phyloP scores from a whole-genome alignment of 2,329 filamentous ascomycete species.

The Ilyonectria sp. region DNA sequence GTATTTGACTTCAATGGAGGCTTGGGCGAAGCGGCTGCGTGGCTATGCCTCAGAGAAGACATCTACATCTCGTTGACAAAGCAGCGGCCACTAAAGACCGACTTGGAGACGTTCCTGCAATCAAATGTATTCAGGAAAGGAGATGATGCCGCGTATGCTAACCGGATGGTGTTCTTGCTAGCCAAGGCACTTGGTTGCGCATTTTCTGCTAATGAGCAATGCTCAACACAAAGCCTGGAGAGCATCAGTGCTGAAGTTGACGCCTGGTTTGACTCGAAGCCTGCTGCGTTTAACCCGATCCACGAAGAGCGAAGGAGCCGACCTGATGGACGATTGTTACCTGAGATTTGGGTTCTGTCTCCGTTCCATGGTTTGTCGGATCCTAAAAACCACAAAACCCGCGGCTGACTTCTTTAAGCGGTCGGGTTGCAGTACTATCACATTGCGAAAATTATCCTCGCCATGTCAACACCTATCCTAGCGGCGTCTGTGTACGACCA shows the following conservation, averaged over 20 bases:
- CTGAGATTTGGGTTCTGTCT: constrained; percentile 32
- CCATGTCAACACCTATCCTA: constrained; percentile 26
- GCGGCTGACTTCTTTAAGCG: constrained; percentile 15
- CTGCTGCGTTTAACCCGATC: constrained; percentile 30
- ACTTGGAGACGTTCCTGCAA: constrained; percentile 36
- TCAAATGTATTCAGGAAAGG: constrained; percentile 30
- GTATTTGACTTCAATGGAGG: constrained; percentile 39
- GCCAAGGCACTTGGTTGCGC: constrained; percentile 27
- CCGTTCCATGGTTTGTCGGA: constrained; percentile 26
- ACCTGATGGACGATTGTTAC: constrained; percentile 23
- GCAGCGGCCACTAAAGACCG: constrained; percentile 32
- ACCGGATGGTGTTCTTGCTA: constrained; percentile 27
- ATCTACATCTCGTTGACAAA: constrained; percentile 37
- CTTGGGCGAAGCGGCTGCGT: constrained; percentile 38
- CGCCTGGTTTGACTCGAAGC: constrained; percentile 29
- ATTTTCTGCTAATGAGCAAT: constrained; percentile 17
- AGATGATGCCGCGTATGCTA: constrained; percentile 35
- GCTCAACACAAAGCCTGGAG: constrained; percentile 19
- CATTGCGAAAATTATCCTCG: constrained; percentile 32
- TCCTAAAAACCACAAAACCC: background rate
- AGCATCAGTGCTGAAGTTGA: constrained; percentile 17
- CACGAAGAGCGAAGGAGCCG: constrained; percentile 26
- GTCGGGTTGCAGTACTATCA: constrained; percentile 36
- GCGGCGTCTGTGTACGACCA: constrained; percentile 31
- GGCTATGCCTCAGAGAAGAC: constrained; percentile 36